Percentiles rank a stretch among this genome's conserved stretches.
Evolutionary conservation across 2,329 filamentous ascomycete genomes (phyloP).

Genomic region (Nannizzia gypsea): DNA sequence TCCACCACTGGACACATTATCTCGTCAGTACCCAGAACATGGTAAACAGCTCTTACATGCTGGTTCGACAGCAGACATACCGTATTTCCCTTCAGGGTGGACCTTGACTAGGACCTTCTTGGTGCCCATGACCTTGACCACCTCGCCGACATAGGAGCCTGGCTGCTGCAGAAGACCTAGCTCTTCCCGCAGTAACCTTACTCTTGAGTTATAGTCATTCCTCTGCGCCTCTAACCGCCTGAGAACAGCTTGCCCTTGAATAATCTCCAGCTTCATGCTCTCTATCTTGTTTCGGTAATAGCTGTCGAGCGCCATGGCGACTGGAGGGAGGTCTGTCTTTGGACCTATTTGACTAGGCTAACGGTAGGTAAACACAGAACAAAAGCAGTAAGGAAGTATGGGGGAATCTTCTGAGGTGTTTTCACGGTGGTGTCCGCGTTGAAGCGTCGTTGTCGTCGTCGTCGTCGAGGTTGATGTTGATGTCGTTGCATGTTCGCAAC

Average conservation of each 20-base stretch:
- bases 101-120: constrained; percentile 99
- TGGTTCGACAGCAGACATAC: constrained; percentile 41
- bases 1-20: constrained; percentile 61
- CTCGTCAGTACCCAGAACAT: not conserved
- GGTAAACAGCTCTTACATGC: not conserved
- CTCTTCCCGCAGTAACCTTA: constrained; percentile 88
- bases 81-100: constrained; percentile 98
- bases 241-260: constrained; percentile 92
- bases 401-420: not conserved
- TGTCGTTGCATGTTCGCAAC: not conserved
- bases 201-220: constrained; percentile 98
- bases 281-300: constrained; percentile 99
- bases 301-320: constrained; percentile 92
- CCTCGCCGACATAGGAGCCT: constrained; percentile 94
- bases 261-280: constrained; percentile 99
- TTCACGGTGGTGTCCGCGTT: not conserved
- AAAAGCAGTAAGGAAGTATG: not conserved
- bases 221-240: constrained; percentile 92
- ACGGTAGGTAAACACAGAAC: not conserved
- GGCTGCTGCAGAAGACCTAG: constrained; percentile 91
- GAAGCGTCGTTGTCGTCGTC: not conserved
- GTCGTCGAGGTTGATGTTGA: not conserved
- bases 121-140: constrained; percentile 99
- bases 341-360: not conserved
- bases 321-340: not conserved